Base-by-base conservation (phyloP, 2,329 filamentous ascomycete genomes). In the Leptodontidium sp. region DNA sequence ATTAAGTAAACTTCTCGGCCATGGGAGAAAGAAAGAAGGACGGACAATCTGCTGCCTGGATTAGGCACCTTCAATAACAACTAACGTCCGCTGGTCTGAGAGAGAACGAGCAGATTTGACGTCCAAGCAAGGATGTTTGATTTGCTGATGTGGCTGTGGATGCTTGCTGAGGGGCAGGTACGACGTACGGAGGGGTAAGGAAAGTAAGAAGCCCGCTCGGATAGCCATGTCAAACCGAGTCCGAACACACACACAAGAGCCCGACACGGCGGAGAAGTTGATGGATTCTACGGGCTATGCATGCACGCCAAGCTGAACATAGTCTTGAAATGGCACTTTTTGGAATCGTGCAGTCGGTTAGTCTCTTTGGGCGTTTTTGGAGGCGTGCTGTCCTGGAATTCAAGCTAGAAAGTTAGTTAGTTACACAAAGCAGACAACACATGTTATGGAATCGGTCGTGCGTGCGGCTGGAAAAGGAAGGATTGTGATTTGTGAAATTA, bases 111-210 rank as follows among this genome's bases (percentile, higher is more conserved):
- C 38, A 43, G 21, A 14, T 40, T 58, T 15, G 11, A 40, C 38
- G 21, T 59, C 57, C 9, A 21, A 29, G 21, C 57, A 59, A 29
- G 57, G 35, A 59, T 59, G 57, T 43, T 43, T 59, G 35, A 59
- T 59, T 26, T 45, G 57, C 57, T 59, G 57, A 59, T 59, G 57
- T 21, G 47, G 47, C 47, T 50, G 57, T 45, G 57, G 38, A 45
- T 50, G 38, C 21, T 29, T 50, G 38, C 21, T 29, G 57, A 59
- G 21, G 38, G 38, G 5, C 35, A 43, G 53, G 57, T 59, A 50
- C 47, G 57, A 58, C 40, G 55, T 58, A 24, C 32, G 55, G 55
- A 40, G 55, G 38, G n/a, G 35, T n/a, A n/a, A 1, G 21, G n/a
- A 9, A 29, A 40, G 55, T 58, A 58, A 59, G 38, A 59, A 59